Base-by-base conservation (phyloP, 2,329 filamentous ascomycete genomes). In the Colletotrichum paranaense region DNA sequence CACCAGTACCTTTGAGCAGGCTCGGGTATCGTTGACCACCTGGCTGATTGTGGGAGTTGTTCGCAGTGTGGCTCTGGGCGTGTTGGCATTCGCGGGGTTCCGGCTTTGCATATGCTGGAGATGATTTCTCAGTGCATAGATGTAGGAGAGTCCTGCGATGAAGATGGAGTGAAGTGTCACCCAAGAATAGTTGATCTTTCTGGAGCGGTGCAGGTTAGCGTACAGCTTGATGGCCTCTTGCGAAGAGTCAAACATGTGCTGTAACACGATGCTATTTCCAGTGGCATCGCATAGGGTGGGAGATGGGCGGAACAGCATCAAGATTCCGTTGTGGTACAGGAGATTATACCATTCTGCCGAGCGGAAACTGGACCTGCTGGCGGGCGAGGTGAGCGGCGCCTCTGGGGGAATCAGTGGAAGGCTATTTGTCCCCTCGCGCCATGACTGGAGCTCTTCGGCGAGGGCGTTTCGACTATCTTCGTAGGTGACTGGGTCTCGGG, bases 151-250 rank as follows among this genome's bases (percentile, higher is more conserved):
- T 0, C 86, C 86, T 0, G 85, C 85, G 69, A 87, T 82, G 75
- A 88, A 88, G 1, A 87, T 81, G 0, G 84, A 81, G 62, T 88
- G 86, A 69, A 88, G 81, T 0, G 86, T 86, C 30, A 88, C 83
- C 85, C 86, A 88, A 0, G 83, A 84, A 55, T 84, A 87, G 75
- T 87, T 88, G 68, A 88, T 84, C 58, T 83, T 83, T 5, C 84
- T 79, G 0, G 83, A 84, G 7, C 82, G 81, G 62, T 87, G 84
- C 0, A 88, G 75, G 22, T 80, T 82, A 0, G 85, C 81, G 64
- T 88, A 88, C 0, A 85, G 76, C 1, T 77, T 80, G 56, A 88
- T 85, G 0, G 83, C 78, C 22, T 84, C 78, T 28, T 81, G 79
- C 1, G 85, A 80, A 0, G 84, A 82, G 19, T 79, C 78, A 58